Evolutionary conservation across 2,329 filamentous ascomycete species (phyloP).

Genomic region (Sordariomycetes sp.): DNA sequence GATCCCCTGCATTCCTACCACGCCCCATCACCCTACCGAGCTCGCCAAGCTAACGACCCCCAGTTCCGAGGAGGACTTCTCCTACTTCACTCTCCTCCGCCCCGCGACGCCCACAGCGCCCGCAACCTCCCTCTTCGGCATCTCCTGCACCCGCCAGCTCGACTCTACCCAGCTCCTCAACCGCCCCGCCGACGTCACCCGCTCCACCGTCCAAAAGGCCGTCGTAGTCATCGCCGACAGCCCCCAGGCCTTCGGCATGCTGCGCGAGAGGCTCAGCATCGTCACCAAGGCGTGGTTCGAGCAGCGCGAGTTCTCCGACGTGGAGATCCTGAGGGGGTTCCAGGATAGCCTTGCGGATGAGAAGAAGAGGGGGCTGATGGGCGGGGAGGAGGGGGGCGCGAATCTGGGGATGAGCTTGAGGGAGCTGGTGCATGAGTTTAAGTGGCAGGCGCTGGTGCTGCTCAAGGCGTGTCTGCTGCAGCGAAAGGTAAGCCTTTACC

Average conservation of each 20-base stretch:
- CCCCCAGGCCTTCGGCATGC: conserved; percentile 78
- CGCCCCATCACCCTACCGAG: background rate
- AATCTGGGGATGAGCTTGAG: conserved; percentile 81
- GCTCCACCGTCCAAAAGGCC: conserved; percentile 94
- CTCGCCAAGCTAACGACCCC: background rate
- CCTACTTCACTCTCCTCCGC: conserved; percentile 84
- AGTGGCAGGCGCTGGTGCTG: conserved; percentile 84
- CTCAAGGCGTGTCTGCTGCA: conserved; percentile 90
- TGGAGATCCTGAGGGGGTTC: conserved; percentile 80
- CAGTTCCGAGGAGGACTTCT: conserved; percentile 88
- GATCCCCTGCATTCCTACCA: background rate
- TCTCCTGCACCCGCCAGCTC: conserved; percentile 87
- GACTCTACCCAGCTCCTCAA: conserved; percentile 66
- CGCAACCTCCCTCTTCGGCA: conserved; percentile 82
- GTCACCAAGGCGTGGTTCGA: conserved; percentile 96
- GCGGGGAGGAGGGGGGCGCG: conserved; percentile 66
- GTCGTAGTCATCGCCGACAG: conserved; percentile 90
- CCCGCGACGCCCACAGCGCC: conserved; percentile 39
- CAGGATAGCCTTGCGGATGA: conserved; percentile 73
- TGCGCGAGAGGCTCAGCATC: conserved; percentile 78
- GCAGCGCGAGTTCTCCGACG: conserved; percentile 82
- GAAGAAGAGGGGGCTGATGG: conserved; percentile 38
- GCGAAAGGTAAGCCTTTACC: conserved; percentile 61
- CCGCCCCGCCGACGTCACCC: conserved; percentile 79
- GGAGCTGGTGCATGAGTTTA: conserved; percentile 88